Evolutionary conservation across 2,329 filamentous ascomycete species (phyloP).

Genomic region (Emydomyces testavorans): DNA sequence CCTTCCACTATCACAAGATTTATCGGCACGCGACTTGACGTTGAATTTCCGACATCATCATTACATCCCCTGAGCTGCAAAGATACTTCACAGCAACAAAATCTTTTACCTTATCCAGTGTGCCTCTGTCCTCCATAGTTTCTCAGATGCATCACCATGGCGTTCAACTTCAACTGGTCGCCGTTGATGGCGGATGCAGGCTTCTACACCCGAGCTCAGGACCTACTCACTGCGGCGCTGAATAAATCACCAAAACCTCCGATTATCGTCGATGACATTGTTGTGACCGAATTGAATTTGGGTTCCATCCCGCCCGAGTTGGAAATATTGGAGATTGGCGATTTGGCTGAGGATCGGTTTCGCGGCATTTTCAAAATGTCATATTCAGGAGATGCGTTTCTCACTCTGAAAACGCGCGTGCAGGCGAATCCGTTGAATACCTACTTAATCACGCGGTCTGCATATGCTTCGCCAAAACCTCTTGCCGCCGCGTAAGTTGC

Average conservation of each 20-base stretch:
- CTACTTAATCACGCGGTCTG: conserved; percentile 79
- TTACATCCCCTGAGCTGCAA: too few relatives aligned
- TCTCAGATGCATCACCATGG: conserved; percentile 49
- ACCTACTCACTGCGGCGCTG: conserved; percentile 84
- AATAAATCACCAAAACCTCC: conserved; percentile 98
- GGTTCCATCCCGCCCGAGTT: conserved; percentile 88
- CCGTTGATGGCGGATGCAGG: conserved; percentile 89
- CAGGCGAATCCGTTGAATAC: conserved; percentile 98
- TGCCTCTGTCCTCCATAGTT: not conserved
- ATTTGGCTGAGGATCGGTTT: conserved; percentile 92
- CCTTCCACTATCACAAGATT: conserved; percentile 5
- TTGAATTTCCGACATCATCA: conserved; percentile 3
- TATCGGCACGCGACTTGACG: conserved; percentile 5
- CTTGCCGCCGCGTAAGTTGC: conserved; percentile 59
- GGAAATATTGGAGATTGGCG: conserved; percentile 94
- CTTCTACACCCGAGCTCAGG: conserved; percentile 80
- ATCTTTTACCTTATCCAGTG: too few relatives aligned
- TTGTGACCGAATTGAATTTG: conserved; percentile 94
- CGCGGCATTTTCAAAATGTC: conserved; percentile 99
- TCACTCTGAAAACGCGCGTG: conserved; percentile 90
- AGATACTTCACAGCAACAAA: too few relatives aligned
- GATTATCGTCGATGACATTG: conserved; percentile 98
- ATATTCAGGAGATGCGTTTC: conserved; percentile 86
- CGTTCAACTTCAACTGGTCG: conserved; percentile 99
- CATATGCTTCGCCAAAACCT: conserved; percentile 84